These are phyloP conservation scores for Quercus berberidifolia DNA, from an alignment of 306 rosid species.

Conservation along the genomic window DNA sequence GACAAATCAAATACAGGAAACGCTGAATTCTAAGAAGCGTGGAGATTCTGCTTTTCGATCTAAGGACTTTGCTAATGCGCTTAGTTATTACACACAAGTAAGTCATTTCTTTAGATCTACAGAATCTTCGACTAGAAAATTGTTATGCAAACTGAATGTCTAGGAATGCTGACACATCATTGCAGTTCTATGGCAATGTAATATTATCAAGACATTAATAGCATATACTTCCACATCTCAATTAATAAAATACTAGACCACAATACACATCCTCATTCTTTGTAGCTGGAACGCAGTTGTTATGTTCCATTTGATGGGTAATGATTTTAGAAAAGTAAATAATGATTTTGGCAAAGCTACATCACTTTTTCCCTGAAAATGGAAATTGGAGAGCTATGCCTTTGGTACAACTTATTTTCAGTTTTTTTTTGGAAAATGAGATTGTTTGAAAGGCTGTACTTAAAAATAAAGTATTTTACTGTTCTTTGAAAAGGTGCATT, in stretches of 20 bases:
- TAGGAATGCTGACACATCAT: not conserved
- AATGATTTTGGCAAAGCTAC: not conserved
- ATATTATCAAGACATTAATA: not conserved
- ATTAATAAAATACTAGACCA: not conserved
- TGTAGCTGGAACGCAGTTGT: not conserved
- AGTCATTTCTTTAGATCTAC: slow-evolving; percentile 26
- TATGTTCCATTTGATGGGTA: not conserved
- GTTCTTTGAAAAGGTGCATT: too few species aligned
- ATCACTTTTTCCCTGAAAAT: not conserved
- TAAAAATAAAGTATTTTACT: too few species aligned
- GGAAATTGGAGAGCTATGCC: not conserved
- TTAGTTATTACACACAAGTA: slow-evolving; percentile 81
- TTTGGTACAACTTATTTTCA: too few species aligned
- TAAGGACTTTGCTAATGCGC: slow-evolving; percentile 62
- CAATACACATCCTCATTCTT: not conserved
- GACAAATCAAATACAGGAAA: slow-evolving; percentile 95
- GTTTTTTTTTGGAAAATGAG: too few species aligned
- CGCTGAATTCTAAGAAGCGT: slow-evolving; percentile 83
- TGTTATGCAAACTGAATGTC: slow-evolving; percentile 5
- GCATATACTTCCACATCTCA: not conserved
- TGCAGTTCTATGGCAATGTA: not conserved
- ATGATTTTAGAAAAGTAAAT: not conserved
- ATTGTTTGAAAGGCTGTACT: too few species aligned
- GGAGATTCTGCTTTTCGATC: slow-evolving; percentile 91
- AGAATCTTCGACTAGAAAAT: not conserved